Evolutionary conservation across 306 rosid genomes (phyloP).

Genomic region (Cicer pinnatifidum): DNA sequence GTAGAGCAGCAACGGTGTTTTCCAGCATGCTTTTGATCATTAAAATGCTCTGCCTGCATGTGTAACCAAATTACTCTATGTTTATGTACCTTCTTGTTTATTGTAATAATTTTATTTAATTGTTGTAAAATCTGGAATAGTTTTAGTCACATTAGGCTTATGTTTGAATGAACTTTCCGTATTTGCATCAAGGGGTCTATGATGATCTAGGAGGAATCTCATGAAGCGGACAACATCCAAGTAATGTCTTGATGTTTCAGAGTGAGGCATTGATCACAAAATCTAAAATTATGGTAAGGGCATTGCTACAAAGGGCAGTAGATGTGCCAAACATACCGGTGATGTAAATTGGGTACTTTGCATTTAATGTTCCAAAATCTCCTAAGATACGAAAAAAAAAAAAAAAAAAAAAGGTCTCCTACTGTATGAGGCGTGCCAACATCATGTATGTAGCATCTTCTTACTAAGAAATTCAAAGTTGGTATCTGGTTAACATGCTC

Average conservation of each 20-base stretch:
- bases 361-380: not conserved
- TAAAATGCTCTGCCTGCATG: not conserved
- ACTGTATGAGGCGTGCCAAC: not conserved
- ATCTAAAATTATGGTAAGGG: not conserved
- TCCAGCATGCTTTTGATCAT: not conserved
- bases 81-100: not conserved
- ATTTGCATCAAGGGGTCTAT: not conserved
- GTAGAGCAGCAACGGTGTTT: not conserved
- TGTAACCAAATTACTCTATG: constrained; percentile 9
- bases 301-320: not conserved
- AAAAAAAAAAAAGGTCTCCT: not conserved
- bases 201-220: constrained; percentile 4
- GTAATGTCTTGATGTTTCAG: not conserved
- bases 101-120: not conserved
- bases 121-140: not conserved
- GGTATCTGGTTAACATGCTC: too few relatives aligned
- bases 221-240: constrained; percentile 9
- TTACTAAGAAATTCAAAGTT: not conserved
- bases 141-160: not conserved
- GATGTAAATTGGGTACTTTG: constrained; percentile 10
- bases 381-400: not conserved
- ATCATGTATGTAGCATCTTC: not conserved
- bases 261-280: not conserved
- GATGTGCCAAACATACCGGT: not conserved
- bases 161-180: constrained; percentile 3